Evolutionary conservation across 306 rosid genomes (phyloP), one percentile per base, ranked within the genome.

Genomic region (Delonix regia): DNA sequence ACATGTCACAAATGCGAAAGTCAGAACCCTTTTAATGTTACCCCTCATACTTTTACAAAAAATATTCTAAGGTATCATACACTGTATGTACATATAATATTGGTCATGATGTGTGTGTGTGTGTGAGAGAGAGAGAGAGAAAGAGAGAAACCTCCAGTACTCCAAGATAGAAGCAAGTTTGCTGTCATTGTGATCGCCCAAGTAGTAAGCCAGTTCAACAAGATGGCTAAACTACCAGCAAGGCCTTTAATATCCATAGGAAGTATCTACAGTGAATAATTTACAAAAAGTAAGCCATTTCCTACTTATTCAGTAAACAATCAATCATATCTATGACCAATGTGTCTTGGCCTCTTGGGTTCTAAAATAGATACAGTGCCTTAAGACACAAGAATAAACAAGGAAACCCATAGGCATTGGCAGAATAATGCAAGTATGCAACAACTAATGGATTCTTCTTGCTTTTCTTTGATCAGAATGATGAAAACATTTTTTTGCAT

Each of bases 171-270:
- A 78, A 92, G 95, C 73, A 90, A 83, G 90, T 90, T 92, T 30
- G 97, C 97, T 14, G 95, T 90, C 93, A 92, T 66, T 19, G 97
- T 92, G 82, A 90, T 51, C 59, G 21, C 66, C 83, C 83, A 92
- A 9, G 95, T 53, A n/a, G 80, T 71, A 16, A 90, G 83, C 93
- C 93, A 92, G 81, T 92, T 92, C 48, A 84, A 83, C 78, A 88
- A 55, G 22, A 93, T 92, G 30, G 97, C 97, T 49, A 49, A 25
- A 48, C 97, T 90, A 61, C 95, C 97, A 25, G 89, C 93, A 60
- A 92, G 93, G 71, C 97, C 86, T 84, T 92, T 92, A n/a, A 92
- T 92, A 69, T 81, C 88, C 73, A 88, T 88, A 0, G 97, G 97
- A 85, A 92, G 93, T 59, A 90, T 92, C 95, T 92, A 91, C 42